Evolutionary conservation across 129 eudicot genomes (phyloP).

Genomic region (Lactuca sativa): DNA sequence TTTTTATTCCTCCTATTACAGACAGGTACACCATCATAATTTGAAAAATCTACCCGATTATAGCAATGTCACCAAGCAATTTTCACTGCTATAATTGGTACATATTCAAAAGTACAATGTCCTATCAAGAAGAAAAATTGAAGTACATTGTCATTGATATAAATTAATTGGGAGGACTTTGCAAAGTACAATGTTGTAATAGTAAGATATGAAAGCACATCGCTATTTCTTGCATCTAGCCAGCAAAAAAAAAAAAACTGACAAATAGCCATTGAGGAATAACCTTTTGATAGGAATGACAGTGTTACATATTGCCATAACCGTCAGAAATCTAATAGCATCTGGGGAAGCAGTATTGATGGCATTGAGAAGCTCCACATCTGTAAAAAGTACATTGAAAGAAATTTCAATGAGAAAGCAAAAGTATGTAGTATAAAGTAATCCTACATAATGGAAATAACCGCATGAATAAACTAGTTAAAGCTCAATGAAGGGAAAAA

Average conservation of each 20-base stretch:
- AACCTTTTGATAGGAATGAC: constrained; percentile 89
- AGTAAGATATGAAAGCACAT: not conserved
- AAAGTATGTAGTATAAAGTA: constrained; percentile 4
- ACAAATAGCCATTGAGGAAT: constrained; percentile 4
- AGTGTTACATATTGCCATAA: constrained; percentile 95
- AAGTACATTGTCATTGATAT: no score
- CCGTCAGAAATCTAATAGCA: constrained; percentile 72
- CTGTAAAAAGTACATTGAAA: constrained; percentile 43
- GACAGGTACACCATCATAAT: no score
- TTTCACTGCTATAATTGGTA: not conserved
- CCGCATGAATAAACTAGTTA: not conserved
- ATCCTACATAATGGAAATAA: constrained; percentile 10
- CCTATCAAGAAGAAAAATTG: not conserved
- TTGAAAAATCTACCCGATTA: not conserved
- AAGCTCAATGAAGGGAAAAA: no score
- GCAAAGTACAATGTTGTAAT: not conserved
- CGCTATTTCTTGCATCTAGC: not conserved
- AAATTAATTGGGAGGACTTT: not conserved
- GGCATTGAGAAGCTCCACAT: constrained; percentile 71
- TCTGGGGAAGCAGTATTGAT: constrained; percentile 65
- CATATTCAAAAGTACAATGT: no score
- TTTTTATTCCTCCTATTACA: not conserved
- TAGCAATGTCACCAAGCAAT: no score
- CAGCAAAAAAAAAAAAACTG: not conserved
- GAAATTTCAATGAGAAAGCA: constrained; percentile 5